phyloP scores from a whole-genome alignment of 2,329 filamentous ascomycete species.

The Epichloe sylvatica region DNA sequence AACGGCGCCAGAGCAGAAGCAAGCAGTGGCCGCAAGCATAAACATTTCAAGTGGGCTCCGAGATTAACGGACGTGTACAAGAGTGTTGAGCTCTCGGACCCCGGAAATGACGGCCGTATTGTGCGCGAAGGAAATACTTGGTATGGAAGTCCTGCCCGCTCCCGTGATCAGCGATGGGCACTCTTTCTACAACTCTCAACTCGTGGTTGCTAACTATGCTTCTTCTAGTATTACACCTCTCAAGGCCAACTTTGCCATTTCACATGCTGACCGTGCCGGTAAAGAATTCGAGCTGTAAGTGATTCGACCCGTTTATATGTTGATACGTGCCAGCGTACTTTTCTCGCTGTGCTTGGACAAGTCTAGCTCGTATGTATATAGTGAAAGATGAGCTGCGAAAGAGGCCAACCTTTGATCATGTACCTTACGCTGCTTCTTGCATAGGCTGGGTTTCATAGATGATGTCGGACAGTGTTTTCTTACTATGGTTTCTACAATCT shows the following conservation, averaged over 20 bases:
- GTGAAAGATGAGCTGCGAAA: constrained; percentile 2
- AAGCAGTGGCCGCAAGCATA: constrained; percentile 48
- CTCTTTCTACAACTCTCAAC: neutral
- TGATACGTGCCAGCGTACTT: neutral
- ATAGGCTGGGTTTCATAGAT: constrained; percentile 15
- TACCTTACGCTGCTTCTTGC: constrained; percentile 13
- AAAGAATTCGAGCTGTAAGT: constrained; percentile 55
- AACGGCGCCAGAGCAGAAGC: neutral
- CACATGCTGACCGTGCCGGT: constrained; percentile 26
- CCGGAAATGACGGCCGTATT: constrained; percentile 86
- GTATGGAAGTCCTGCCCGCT: constrained; percentile 30
- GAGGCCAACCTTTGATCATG: constrained; percentile 9
- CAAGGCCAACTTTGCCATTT: constrained; percentile 82
- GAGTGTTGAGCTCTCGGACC: constrained; percentile 64
- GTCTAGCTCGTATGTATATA: constrained; percentile 8
- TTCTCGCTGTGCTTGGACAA: constrained; percentile 1
- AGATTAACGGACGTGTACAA: constrained; percentile 75
- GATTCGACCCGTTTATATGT: neutral
- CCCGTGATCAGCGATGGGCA: neutral
- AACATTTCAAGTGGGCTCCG: constrained; percentile 91
- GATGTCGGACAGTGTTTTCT: constrained; percentile 17
- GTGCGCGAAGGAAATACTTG: constrained; percentile 79
- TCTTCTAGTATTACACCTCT: constrained; percentile 65
- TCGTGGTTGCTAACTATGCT: constrained; percentile 4
- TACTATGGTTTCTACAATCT: constrained; percentile 13